Evolutionary conservation across 2,329 filamentous ascomycete genomes (phyloP).

Genomic region (Pseudogymnoascus pannorum): DNA sequence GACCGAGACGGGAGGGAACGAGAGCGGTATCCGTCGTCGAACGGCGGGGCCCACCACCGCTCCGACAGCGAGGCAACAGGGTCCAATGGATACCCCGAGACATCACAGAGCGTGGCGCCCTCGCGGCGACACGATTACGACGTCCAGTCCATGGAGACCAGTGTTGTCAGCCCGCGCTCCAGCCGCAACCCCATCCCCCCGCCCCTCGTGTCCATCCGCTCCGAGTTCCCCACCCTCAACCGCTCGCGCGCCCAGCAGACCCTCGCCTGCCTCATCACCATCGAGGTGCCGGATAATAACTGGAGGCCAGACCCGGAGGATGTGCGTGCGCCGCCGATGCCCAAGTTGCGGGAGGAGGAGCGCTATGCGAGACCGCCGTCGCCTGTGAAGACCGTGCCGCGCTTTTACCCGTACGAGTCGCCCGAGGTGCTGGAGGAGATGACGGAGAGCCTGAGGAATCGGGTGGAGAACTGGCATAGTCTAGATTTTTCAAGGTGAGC

Average conservation of each 20-base stretch:
- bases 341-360: constrained; percentile 43
- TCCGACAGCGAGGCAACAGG: constrained; percentile 75
- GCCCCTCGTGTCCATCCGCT: constrained; percentile 87
- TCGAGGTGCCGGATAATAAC: constrained; percentile 88
- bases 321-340: constrained; percentile 47
- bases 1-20: constrained; percentile 44
- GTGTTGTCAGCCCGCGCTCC: constrained; percentile 63
- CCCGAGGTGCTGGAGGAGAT: constrained; percentile 73
- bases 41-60: constrained; percentile 49
- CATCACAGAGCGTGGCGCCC: constrained; percentile 51
- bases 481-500: constrained; percentile 74
- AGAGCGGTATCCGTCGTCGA: constrained; percentile 34
- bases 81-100: constrained; percentile 72
- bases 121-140: constrained; percentile 85
- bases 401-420: constrained; percentile 66
- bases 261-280: constrained; percentile 84
- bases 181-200: constrained; percentile 81
- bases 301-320: constrained; percentile 85
- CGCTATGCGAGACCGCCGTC: constrained; percentile 50
- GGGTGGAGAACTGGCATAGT: constrained; percentile 99
- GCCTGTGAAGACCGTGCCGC: constrained; percentile 34
- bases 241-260: constrained; percentile 91
- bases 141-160: constrained; percentile 90
- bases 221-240: constrained; percentile 91
- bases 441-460: constrained; percentile 72